These are phyloP conservation scores for Penicillium sp. DNA, from an alignment of 2,329 filamentous ascomycete genomes.

Conservation along the genomic window DNA sequence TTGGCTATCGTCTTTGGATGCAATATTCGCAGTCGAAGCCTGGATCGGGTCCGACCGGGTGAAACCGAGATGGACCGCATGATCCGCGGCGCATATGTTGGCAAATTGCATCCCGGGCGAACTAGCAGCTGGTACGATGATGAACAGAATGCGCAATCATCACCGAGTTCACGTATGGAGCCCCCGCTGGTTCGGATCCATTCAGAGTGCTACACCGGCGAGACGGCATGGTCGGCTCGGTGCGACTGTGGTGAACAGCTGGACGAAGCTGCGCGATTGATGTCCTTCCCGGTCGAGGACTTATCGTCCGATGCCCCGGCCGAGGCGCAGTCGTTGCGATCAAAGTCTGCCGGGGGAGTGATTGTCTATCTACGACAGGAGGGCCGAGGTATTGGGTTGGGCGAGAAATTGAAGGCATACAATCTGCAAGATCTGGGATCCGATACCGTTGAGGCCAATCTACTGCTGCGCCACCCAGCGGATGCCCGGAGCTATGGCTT, in stretches of 20 bases:
- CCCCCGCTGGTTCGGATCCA: conserved; percentile 89
- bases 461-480: conserved; percentile 86
- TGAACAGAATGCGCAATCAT: conserved; percentile 26
- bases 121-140: conserved; percentile 70
- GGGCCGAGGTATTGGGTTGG: conserved; percentile 89
- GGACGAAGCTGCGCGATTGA: conserved; percentile 91
- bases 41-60: conserved; percentile 49
- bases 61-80: conserved; percentile 68
- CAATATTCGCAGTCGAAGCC: conserved; percentile 72
- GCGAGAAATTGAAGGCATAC: conserved; percentile 96
- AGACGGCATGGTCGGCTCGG: conserved; percentile 96
- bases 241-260: conserved; percentile 98
- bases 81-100: conserved; percentile 91
- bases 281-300: conserved; percentile 67
- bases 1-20: conserved; percentile 95
- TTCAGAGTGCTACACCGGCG: conserved; percentile 96
- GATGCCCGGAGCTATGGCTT: conserved; percentile 93
- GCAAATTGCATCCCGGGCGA: conserved; percentile 81
- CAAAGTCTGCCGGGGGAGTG: conserved; percentile 72
- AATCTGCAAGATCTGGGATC: conserved; percentile 95
- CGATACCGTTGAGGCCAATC: conserved; percentile 96
- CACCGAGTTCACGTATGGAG: conserved; percentile 29
- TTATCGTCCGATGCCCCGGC: conserved; percentile 34
- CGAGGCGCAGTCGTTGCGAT: conserved; percentile 42
- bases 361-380: conserved; percentile 97